Conservation (phyloP, 2,329 filamentous ascomycete species). For the Fusarium haematococcum region DNA sequence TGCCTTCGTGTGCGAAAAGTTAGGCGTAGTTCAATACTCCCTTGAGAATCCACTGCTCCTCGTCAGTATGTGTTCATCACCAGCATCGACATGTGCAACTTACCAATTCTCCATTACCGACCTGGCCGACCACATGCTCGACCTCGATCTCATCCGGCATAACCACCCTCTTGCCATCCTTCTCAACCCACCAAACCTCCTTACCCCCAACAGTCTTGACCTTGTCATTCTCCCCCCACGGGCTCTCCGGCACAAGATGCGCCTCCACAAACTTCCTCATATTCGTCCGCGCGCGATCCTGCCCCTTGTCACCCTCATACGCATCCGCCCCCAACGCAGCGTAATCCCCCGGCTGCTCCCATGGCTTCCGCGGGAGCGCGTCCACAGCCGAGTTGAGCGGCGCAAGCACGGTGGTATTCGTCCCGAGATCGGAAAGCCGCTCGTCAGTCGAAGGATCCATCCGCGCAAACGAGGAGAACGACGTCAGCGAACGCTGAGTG, state of each 20-base stretch:
- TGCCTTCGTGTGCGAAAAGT: neutral
- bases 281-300: constrained; percentile 81
- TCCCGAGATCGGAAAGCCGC: constrained; percentile 73
- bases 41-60: constrained; percentile 72
- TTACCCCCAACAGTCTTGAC: constrained; percentile 71
- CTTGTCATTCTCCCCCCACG: constrained; percentile 78
- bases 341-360: constrained; percentile 84
- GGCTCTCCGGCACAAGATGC: constrained; percentile 80
- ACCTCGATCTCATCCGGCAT: constrained; percentile 87
- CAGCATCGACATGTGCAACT: constrained; percentile 38
- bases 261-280: constrained; percentile 85
- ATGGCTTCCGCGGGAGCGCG: constrained; percentile 83
- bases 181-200: constrained; percentile 86
- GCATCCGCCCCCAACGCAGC: constrained; percentile 72
- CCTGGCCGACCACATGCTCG: constrained; percentile 76
- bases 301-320: constrained; percentile 80
- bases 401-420: constrained; percentile 87
- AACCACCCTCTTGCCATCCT: constrained; percentile 75
- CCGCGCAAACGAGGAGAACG: constrained; percentile 85
- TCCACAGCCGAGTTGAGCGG: constrained; percentile 87
- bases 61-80: neutral
- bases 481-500: constrained; percentile 80
- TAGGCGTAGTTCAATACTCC: constrained; percentile 60
- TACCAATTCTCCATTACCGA: constrained; percentile 87
- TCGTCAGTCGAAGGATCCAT: constrained; percentile 76